These are phyloP conservation scores for Durio zibethinus DNA, from an alignment of 345 rosid genomes.

Conservation along the genomic window DNA sequence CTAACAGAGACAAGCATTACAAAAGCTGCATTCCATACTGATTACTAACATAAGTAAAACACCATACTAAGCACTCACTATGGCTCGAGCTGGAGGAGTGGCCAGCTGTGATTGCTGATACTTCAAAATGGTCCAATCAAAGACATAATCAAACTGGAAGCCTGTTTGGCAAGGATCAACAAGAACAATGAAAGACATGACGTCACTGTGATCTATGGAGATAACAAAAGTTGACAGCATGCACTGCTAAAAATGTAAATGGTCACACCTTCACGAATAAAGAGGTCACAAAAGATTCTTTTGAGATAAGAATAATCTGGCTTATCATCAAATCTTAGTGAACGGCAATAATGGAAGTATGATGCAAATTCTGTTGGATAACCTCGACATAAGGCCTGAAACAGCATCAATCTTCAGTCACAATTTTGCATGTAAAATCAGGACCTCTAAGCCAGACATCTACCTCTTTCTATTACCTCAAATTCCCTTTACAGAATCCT, in stretches of 20 bases:
- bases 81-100: conserved; percentile 68
- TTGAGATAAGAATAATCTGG: conserved; percentile 94
- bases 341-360: conserved; percentile 92
- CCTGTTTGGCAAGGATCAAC: conserved; percentile 40
- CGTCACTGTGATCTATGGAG: neutral
- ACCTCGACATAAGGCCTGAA: conserved; percentile 83
- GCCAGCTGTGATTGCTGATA: conserved; percentile 91
- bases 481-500: conserved; percentile 2
- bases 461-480: conserved; percentile 53
- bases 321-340: conserved; percentile 88
- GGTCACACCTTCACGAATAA: conserved; percentile 81
- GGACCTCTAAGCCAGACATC: conserved; percentile 54
- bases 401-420: conserved; percentile 28
- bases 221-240: neutral
- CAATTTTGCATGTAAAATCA: neutral
- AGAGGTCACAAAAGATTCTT: conserved; percentile 90
- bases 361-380: conserved; percentile 98
- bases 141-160: conserved; percentile 91
- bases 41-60: neutral
- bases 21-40: conserved; percentile 11
- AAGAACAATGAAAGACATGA: neutral
- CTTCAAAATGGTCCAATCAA: conserved; percentile 98
- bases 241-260: conserved; percentile 1
- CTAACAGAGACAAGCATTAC: conserved; percentile 33
- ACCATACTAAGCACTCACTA: conserved; percentile 17